A percentile compares a stretch with the other conserved stretches of the same genome.
Evolutionary conservation across 305 asterid genomes (phyloP).

Genomic region (Plantago rigida): DNA sequence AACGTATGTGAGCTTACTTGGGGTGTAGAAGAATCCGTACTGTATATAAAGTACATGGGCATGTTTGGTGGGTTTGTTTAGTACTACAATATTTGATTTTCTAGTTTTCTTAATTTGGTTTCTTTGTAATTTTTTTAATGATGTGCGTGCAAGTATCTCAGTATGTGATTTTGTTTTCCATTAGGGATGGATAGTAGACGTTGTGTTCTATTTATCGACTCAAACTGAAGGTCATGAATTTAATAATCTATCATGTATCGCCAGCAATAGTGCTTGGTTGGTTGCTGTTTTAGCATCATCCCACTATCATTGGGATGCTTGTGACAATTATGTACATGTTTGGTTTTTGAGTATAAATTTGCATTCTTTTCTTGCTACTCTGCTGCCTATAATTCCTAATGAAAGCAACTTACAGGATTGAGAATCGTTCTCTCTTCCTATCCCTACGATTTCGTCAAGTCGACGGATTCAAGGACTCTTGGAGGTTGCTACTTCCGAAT

Average conservation of each 20-base stretch:
- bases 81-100: no score
- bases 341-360: slow-evolving; percentile 18
- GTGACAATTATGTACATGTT: background rate
- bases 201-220: slow-evolving; percentile 5
- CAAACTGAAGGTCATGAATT: slow-evolving; percentile 5
- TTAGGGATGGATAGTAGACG: background rate
- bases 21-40: background rate
- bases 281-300: background rate
- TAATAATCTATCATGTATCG: slow-evolving; percentile 6
- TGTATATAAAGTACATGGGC: no score
- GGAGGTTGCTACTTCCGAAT: slow-evolving; percentile 76
- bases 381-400: slow-evolving; percentile 25
- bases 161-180: background rate
- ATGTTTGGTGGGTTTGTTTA: no score
- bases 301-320: slow-evolving; percentile 5
- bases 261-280: background rate
- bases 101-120: background rate
- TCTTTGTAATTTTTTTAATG: background rate
- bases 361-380: slow-evolving; percentile 6
- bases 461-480: slow-evolving; percentile 62
- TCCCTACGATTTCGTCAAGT: slow-evolving; percentile 82
- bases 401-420: slow-evolving; percentile 58
- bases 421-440: slow-evolving; percentile 72
- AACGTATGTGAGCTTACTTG: background rate
- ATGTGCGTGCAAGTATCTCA: background rate